phyloP scores from a whole-genome alignment of 2,329 filamentous ascomycete genomes.

The Colletotrichum shisoi region DNA sequence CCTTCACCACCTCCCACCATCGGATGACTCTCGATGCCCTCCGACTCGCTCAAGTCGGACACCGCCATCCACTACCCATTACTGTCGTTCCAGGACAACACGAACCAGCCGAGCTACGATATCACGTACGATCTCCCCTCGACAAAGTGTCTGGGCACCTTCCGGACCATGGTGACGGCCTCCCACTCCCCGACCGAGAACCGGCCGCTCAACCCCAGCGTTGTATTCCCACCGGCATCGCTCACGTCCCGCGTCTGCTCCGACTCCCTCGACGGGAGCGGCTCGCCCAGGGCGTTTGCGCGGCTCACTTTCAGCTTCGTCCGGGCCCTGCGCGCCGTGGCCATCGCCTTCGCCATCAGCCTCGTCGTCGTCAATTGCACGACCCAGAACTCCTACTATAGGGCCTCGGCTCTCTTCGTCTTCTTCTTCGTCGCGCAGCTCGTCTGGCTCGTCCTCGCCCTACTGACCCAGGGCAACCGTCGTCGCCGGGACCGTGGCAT shows the following conservation, averaged over 20 bases:
- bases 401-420: conserved; percentile 9
- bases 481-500: neutral
- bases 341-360: conserved; percentile 11
- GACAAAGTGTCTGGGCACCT: conserved; percentile 31
- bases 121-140: conserved; percentile 27
- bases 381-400: neutral
- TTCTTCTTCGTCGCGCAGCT: conserved; percentile 26
- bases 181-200: conserved; percentile 7
- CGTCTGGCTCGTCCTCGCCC: conserved; percentile 16
- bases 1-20: conserved; percentile 17
- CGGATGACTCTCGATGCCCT: conserved; percentile 40
- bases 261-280: neutral
- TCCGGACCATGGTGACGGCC: conserved; percentile 20
- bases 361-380: conserved; percentile 6
- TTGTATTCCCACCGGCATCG: conserved; percentile 19
- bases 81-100: neutral
- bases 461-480: neutral
- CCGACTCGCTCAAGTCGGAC: conserved; percentile 4
- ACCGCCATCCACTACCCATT: neutral
- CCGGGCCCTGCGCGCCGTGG: conserved; percentile 14
- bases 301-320: conserved; percentile 20
- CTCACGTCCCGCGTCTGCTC: neutral
- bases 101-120: neutral
- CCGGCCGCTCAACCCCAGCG: conserved; percentile 18
- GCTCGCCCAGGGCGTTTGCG: neutral